phyloP scores from a whole-genome alignment of 495 filamentous ascomycete species.

The Amorphotheca resinae region DNA sequence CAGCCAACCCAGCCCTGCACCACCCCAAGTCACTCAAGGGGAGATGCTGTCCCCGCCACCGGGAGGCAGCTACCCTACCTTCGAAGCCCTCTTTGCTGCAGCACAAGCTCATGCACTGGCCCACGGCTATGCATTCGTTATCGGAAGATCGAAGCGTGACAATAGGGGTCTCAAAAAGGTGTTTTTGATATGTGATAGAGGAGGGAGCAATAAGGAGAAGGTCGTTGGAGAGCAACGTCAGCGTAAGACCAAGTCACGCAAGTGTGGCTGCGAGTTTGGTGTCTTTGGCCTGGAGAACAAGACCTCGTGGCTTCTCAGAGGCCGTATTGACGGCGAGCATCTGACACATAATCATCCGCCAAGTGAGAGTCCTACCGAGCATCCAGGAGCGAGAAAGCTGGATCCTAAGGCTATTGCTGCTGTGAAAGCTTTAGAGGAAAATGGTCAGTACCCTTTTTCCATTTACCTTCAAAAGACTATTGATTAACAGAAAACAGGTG shows the following conservation, averaged over 20 bases:
- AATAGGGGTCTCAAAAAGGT: slow-evolving; percentile 46
- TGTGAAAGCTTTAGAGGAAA: slow-evolving; percentile 42
- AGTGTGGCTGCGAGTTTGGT: slow-evolving; percentile 45
- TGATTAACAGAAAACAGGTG: slow-evolving; percentile 25
- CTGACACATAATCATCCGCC: slow-evolving; percentile 42
- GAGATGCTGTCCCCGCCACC: slow-evolving; percentile 39
- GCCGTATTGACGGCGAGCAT: slow-evolving; percentile 36
- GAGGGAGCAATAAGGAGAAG: slow-evolving; percentile 30
- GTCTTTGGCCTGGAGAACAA: slow-evolving; percentile 46
- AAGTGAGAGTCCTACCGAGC: slow-evolving; percentile 41
- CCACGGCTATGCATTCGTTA: slow-evolving; percentile 45
- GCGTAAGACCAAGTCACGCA: slow-evolving; percentile 43
- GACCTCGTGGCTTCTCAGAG: slow-evolving; percentile 43
- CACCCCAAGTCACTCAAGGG: slow-evolving; percentile 10
- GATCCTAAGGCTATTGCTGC: slow-evolving; percentile 45
- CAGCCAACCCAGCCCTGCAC: not conserved
- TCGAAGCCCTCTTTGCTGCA: slow-evolving; percentile 40
- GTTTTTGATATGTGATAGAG: slow-evolving; percentile 43
- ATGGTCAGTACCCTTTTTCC: slow-evolving; percentile 25
- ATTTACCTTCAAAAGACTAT: slow-evolving; percentile 15
- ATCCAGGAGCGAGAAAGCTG: slow-evolving; percentile 42
- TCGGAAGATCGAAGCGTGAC: slow-evolving; percentile 41
- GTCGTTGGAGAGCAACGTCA: slow-evolving; percentile 41
- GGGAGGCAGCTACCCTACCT: slow-evolving; percentile 39
- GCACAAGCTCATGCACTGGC: slow-evolving; percentile 41